phyloP scores from a whole-genome alignment of 805 yeast species.

The Myxozyma kluyveri region DNA sequence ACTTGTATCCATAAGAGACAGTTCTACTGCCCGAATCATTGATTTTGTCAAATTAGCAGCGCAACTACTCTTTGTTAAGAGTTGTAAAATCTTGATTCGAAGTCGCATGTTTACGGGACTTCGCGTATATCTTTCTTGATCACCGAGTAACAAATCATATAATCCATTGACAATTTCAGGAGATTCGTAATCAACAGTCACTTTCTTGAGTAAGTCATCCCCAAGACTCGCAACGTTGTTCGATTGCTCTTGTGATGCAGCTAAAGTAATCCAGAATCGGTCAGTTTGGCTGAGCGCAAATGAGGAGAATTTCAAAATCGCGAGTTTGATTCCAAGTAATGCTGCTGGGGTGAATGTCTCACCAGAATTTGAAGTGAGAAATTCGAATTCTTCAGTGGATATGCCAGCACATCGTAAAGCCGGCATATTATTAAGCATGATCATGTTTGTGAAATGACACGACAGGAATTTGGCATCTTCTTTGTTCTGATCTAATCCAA shows the following conservation, averaged over 20 bases:
- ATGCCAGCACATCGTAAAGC: conserved; percentile 58
- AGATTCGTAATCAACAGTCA: conserved; percentile 54
- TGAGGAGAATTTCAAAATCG: conserved; percentile 46
- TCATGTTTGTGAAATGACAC: conserved; percentile 52
- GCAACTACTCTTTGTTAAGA: conserved; percentile 51
- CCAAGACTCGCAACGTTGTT: conserved; percentile 58
- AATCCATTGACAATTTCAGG: conserved; percentile 45
- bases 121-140: conserved; percentile 32
- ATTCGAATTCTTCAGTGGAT: conserved; percentile 52
- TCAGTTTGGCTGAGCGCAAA: conserved; percentile 43
- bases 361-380: conserved; percentile 69
- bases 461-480: conserved; percentile 49
- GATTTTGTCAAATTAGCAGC: conserved; percentile 51
- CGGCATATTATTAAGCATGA: conserved; percentile 52
- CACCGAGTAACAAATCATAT: conserved; percentile 53
- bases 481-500: conserved; percentile 41
- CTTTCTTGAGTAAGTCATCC: conserved; percentile 49
- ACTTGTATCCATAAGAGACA: conserved; percentile 58
- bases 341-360: conserved; percentile 52
- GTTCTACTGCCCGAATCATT: conserved; percentile 47
- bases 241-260: conserved; percentile 62
- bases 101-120: conserved; percentile 55
- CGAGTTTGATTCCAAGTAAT: conserved; percentile 44
- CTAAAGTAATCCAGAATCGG: conserved; percentile 50
- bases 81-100: conserved; percentile 42